phyloP scores from a whole-genome alignment of 2,329 filamentous ascomycete species.

The Hyphodiscus sp. region DNA sequence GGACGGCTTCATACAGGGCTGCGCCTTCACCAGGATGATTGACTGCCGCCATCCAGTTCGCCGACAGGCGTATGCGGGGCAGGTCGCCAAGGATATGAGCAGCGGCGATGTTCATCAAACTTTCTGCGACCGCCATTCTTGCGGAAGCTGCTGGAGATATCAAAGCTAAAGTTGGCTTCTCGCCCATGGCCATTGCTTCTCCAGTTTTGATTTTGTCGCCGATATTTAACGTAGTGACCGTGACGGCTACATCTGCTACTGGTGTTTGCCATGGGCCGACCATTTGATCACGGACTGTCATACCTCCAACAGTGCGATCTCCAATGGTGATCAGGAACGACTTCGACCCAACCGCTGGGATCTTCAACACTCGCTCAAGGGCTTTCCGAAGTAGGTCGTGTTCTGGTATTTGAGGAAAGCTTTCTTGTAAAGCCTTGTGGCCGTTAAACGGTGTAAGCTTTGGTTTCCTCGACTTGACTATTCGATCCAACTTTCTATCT shows the following conservation, averaged over 20 bases:
- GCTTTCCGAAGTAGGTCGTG: conserved; percentile 52
- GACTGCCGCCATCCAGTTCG: conserved; percentile 99
- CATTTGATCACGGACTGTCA: conserved; percentile 88
- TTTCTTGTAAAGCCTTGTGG: conserved; percentile 52
- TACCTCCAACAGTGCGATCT: conserved; percentile 83
- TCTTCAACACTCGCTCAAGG: conserved; percentile 70
- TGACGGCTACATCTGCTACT: conserved; percentile 90
- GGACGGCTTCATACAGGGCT: conserved; percentile 85
- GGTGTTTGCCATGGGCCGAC: conserved; percentile 95
- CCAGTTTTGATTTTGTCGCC: conserved; percentile 66
- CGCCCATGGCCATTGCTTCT: conserved; percentile 97
- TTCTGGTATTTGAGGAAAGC: conserved; percentile 32
- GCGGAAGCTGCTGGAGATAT: conserved; percentile 88
- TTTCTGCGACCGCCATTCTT: conserved; percentile 93
- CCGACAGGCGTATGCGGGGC: conserved; percentile 76
- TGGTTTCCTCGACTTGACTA: conserved; percentile 63
- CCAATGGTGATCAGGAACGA: conserved; percentile 96
- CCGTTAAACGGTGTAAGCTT: conserved; percentile 68
- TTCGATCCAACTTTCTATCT: conserved; percentile 71
- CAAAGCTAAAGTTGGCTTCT: conserved; percentile 81
- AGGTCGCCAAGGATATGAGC: conserved; percentile 54
- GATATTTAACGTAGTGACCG: conserved; percentile 68
- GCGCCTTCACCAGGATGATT: conserved; percentile 89
- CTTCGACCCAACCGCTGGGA: conserved; percentile 93
- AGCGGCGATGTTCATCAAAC: conserved; percentile 86